Evolutionary conservation across 495 filamentous ascomycete genomes (phyloP), one percentile per base, ranked within the genome.

Genomic region (Aspergillus baeticus): DNA sequence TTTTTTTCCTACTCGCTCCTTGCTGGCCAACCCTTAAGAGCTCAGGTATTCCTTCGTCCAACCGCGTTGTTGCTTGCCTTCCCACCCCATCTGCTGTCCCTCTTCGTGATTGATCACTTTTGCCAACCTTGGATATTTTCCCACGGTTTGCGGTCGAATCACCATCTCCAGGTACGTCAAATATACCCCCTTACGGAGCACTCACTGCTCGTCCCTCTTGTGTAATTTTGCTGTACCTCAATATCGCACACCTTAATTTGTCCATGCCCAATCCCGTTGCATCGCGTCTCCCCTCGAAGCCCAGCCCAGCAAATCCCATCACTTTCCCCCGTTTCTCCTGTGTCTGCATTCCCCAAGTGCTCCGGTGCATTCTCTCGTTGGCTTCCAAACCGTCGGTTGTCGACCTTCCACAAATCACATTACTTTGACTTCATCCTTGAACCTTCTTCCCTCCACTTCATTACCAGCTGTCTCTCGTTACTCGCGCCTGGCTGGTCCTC

Each of bases 81-180:
- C 49, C 58, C 58, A 43, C 57, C 64, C 56, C 58, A 59, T 59
- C 53, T 41, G 45, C 38, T 57, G 52, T 51, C 45, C 55, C 51
- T 29, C 29, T 50, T 64, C 55, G 65, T 65, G 59, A 63, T 66
- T 64, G 61, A 63, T 63, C 55, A 57, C 51, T 60, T 43, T 38
- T 38, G 31, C 1, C 46, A 35, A 58, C 44, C 31, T 48, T 46
- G 22, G 48, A 44, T 37, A 52, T 49, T 60, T 59, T 29, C 20
- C 64, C 64, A 64, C 59, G 57, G 54, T 67, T 31, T 61, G 57
- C 48, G 51, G 54, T 58, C 64, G 57, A 67, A 67, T 67, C 61
- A 64, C 38, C 52, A 56, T 55, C 53, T n/a, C 59, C 36, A 66
- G 63, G 63, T 66, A 66, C 52, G 63, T 66, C 33, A 35, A 54